These are phyloP conservation scores for Herpotrichia juniperi DNA, from an alignment of 2,329 filamentous ascomycete species.

Conservation along the genomic window DNA sequence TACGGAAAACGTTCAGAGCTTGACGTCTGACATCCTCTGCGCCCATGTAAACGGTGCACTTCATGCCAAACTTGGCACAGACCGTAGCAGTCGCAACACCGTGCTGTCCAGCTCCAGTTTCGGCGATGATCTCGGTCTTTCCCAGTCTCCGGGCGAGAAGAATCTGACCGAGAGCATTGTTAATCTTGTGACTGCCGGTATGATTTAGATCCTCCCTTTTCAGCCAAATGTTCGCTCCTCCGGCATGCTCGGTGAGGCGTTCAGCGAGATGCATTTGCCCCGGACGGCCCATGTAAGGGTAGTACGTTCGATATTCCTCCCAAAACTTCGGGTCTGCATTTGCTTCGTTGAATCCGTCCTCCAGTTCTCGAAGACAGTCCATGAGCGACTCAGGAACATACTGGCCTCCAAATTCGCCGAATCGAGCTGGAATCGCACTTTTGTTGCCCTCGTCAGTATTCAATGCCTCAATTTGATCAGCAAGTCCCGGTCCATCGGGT, in stretches of 20 bases:
- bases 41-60: conserved; percentile 98
- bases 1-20: conserved; percentile 97
- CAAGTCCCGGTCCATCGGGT: conserved; percentile 69
- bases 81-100: conserved; percentile 97
- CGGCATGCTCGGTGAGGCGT: conserved; percentile 84
- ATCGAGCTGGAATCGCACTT: conserved; percentile 76
- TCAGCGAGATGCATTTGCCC: conserved; percentile 90
- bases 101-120: conserved; percentile 97
- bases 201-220: conserved; percentile 98
- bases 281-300: conserved; percentile 95
- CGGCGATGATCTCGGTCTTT: conserved; percentile 96
- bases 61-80: conserved; percentile 97
- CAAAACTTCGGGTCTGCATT: conserved; percentile 90
- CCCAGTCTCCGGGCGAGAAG: conserved; percentile 84
- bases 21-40: conserved; percentile 96
- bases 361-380: conserved; percentile 91
- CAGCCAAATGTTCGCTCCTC: conserved; percentile 94
- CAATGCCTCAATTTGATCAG: conserved; percentile 83
- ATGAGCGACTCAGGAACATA: conserved; percentile 98
- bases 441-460: conserved; percentile 63
- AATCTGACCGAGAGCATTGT: conserved; percentile 94
- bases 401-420: conserved; percentile 95
- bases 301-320: conserved; percentile 95
- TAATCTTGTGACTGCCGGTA: conserved; percentile 98
- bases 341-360: conserved; percentile 87